Conservation (phyloP, 2,329 filamentous ascomycete genomes). For the Lecanicillium sp. region DNA sequence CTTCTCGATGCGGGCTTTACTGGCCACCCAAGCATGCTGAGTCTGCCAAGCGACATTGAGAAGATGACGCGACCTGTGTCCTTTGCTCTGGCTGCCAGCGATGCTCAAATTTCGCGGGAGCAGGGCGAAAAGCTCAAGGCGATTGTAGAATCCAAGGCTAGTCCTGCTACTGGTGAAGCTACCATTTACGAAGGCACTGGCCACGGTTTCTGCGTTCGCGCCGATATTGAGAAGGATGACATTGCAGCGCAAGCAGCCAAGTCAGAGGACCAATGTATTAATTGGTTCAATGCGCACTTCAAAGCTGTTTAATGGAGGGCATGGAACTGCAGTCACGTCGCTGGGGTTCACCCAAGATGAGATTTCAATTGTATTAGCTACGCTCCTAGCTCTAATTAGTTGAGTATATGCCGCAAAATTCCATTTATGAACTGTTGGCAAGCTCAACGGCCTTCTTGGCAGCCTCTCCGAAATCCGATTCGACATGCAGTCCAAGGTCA, state of each 20-base stretch:
- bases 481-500: constrained; percentile 16
- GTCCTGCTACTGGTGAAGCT: constrained; percentile 25
- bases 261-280: constrained; percentile 25
- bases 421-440: constrained; percentile 7
- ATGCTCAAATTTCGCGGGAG: constrained; percentile 28
- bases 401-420: too few relatives aligned
- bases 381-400: too few relatives aligned
- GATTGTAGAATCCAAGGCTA: constrained; percentile 26
- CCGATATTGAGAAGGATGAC: constrained; percentile 18
- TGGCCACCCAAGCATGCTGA: constrained; percentile 43
- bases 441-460: constrained; percentile 15
- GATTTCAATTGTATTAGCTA: background rate
- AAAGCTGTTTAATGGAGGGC: background rate
- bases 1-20: constrained; percentile 45
- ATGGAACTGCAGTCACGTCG: background rate
- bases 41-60: constrained; percentile 38
- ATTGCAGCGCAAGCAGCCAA: constrained; percentile 18
- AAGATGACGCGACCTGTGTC: constrained; percentile 34
- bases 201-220: constrained; percentile 34
- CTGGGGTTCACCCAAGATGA: background rate
- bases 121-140: constrained; percentile 25
- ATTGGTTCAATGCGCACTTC: constrained; percentile 23
- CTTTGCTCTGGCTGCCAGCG: constrained; percentile 37
- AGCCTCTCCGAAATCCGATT: constrained; percentile 19
- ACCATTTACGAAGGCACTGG: constrained; percentile 27